Percentiles rank a stretch among this genome's conserved stretches.
These are phyloP conservation scores for Lolium multiflorum DNA, from an alignment of 176 grass and related monocot genomes.

Conservation along the genomic window DNA sequence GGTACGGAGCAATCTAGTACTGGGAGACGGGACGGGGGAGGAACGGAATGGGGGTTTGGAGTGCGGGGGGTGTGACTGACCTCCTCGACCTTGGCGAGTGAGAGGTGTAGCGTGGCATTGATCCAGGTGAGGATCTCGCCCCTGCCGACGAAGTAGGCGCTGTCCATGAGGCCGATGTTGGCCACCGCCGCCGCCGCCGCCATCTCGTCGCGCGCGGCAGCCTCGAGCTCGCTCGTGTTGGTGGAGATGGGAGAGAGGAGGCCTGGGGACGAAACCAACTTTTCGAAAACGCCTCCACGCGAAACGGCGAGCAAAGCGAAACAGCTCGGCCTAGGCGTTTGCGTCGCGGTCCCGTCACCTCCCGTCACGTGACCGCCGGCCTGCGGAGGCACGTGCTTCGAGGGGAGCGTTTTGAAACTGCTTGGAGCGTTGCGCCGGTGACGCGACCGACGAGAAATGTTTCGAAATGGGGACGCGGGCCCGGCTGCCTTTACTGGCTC, in stretches of 20 bases:
- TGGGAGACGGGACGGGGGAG: background rate
- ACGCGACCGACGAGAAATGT: background rate
- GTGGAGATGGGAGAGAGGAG: background rate
- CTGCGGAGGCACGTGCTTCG: background rate
- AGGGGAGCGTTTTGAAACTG: background rate
- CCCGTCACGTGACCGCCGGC: background rate
- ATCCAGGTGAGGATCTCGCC: constrained; percentile 92
- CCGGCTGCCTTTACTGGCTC: constrained; percentile 25
- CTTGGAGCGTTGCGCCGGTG: constrained; percentile 20
- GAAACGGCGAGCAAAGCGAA: constrained; percentile 16
- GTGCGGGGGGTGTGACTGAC: constrained; percentile 23
- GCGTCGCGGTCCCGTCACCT: constrained; percentile 23
- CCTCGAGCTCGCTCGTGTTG: background rate
- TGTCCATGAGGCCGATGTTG: constrained; percentile 90
- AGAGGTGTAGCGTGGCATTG: constrained; percentile 87
- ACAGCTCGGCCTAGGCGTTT: background rate
- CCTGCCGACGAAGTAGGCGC: constrained; percentile 93
- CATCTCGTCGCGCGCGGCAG: constrained; percentile 2
- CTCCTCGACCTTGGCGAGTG: constrained; percentile 89
- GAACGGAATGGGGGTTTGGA: background rate
- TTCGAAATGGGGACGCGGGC: constrained; percentile 34
- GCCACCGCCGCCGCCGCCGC: constrained; percentile 48
- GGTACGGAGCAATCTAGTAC: background rate
- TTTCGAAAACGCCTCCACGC: constrained; percentile 58
- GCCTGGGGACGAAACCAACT: background rate